phyloP scores from a whole-genome alignment of 2,329 filamentous ascomycete species.

The Bipolaris sorokiniana region DNA sequence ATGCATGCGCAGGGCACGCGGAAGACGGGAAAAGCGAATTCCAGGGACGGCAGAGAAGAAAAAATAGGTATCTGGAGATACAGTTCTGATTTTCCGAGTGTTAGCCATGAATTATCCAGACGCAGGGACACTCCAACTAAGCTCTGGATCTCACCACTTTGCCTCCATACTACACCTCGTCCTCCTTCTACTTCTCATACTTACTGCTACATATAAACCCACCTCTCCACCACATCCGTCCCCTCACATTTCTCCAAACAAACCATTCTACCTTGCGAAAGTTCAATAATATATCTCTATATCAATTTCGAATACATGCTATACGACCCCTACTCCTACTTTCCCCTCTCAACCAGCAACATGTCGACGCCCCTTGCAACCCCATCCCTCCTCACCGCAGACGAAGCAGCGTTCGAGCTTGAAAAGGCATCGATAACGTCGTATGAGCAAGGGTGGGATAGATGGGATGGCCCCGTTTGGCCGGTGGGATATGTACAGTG shows the following conservation, averaged over 20 bases:
- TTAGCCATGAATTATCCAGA: neutral
- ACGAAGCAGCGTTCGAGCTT: slow-evolving; percentile 29
- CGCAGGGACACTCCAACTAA: neutral
- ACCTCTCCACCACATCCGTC: neutral
- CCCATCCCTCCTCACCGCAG: slow-evolving; percentile 9
- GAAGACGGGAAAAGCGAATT: neutral
- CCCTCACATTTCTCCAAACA: neutral
- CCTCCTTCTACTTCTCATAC: too few species aligned
- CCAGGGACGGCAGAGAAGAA: neutral
- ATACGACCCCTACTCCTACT: neutral
- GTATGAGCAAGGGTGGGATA: slow-evolving; percentile 38
- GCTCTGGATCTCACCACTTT: neutral
- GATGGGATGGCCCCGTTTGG: slow-evolving; percentile 35
- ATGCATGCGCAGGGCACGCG: too few species aligned
- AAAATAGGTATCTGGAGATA: neutral
- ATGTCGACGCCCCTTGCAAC: neutral
- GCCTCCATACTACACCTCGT: too few species aligned
- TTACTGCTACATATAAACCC: too few species aligned
- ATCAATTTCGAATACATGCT: neutral
- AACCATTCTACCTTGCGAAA: neutral
- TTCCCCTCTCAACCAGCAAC: neutral
- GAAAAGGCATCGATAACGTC: slow-evolving; percentile 31
- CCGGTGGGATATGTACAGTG: slow-evolving; percentile 34
- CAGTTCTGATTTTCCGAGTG: too few species aligned
- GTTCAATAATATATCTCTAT: too few species aligned